phyloP scores from a whole-genome alignment of 2,329 filamentous ascomycete species.

The Xenoacremonium recifei region DNA sequence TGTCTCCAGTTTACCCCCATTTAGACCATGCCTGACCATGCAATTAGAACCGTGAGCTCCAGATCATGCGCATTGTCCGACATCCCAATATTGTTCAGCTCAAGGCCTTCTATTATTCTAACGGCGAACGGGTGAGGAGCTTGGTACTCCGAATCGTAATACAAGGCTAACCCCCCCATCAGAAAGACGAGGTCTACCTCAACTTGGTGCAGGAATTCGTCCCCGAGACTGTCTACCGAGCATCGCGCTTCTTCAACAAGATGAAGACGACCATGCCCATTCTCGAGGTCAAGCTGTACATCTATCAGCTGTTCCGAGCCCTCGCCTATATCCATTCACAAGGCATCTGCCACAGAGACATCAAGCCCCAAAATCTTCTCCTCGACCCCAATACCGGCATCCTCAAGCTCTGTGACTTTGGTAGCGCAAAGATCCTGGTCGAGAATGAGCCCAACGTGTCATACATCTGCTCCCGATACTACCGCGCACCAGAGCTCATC shows the following conservation, averaged over 20 bases:
- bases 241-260: slow-evolving; percentile 99
- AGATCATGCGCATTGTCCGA: slow-evolving; percentile 99
- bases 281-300: slow-evolving; percentile 98
- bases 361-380: slow-evolving; percentile 97
- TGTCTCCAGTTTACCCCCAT: slow-evolving; percentile 15
- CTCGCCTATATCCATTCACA: slow-evolving; percentile 99
- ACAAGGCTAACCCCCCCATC: slow-evolving; percentile 16
- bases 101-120: slow-evolving; percentile 99
- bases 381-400: slow-evolving; percentile 89
- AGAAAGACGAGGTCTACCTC: slow-evolving; percentile 98
- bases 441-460: slow-evolving; percentile 99
- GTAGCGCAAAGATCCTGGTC: slow-evolving; percentile 96
- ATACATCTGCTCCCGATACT: slow-evolving; percentile 99
- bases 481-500: slow-evolving; percentile 95
- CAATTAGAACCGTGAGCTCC: slow-evolving; percentile 91
- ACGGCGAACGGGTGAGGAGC: slow-evolving; percentile 82
- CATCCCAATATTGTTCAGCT: slow-evolving; percentile 99
- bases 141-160: background rate
- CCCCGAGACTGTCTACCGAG: slow-evolving; percentile 96
- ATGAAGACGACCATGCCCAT: slow-evolving; percentile 99
- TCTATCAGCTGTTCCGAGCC: slow-evolving; percentile 97
- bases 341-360: slow-evolving; percentile 98
- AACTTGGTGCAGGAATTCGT: slow-evolving; percentile 98
- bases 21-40: slow-evolving; percentile 14
- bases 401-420: slow-evolving; percentile 97